Conservation (phyloP, 1,284 basidiomycete genomes). For the Ustilago sp. region DNA sequence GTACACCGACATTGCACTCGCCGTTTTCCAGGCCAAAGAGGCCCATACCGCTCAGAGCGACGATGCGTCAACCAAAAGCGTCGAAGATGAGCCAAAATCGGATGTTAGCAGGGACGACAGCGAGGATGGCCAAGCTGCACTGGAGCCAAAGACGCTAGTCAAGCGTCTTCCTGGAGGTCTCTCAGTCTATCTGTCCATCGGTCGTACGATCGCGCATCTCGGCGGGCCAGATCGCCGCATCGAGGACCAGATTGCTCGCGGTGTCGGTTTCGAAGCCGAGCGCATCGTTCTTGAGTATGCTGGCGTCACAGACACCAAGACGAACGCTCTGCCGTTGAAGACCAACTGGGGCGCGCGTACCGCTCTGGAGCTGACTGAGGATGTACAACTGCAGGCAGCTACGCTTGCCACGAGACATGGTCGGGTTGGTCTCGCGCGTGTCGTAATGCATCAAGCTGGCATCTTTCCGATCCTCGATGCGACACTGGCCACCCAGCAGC, state of each 20-base stretch:
- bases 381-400: slow-evolving; percentile 46
- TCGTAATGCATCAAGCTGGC: slow-evolving; percentile 59
- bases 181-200: slow-evolving; percentile 56
- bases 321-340: slow-evolving; percentile 28
- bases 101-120: neutral
- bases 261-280: slow-evolving; percentile 58
- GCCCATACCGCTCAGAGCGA: neutral
- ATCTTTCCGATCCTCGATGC: slow-evolving; percentile 70
- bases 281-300: slow-evolving; percentile 56
- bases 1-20: slow-evolving; percentile 30
- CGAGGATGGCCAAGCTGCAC: neutral
- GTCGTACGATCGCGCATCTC: slow-evolving; percentile 50
- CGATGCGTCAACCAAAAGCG: neutral
- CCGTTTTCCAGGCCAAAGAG: slow-evolving; percentile 18
- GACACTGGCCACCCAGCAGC: slow-evolving; percentile 54
- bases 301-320: slow-evolving; percentile 39
- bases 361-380: slow-evolving; percentile 58
- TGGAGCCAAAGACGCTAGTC: slow-evolving; percentile 32
- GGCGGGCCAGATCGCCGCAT: slow-evolving; percentile 55
- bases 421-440: slow-evolving; percentile 37
- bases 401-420: slow-evolving; percentile 52
- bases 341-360: slow-evolving; percentile 53
- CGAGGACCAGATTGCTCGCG: slow-evolving; percentile 52
- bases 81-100: neutral
- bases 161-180: slow-evolving; percentile 50